Evolutionary conservation across 1,284 basidiomycete genomes (phyloP).

Genomic region (Ceratobasidium sp.): DNA sequence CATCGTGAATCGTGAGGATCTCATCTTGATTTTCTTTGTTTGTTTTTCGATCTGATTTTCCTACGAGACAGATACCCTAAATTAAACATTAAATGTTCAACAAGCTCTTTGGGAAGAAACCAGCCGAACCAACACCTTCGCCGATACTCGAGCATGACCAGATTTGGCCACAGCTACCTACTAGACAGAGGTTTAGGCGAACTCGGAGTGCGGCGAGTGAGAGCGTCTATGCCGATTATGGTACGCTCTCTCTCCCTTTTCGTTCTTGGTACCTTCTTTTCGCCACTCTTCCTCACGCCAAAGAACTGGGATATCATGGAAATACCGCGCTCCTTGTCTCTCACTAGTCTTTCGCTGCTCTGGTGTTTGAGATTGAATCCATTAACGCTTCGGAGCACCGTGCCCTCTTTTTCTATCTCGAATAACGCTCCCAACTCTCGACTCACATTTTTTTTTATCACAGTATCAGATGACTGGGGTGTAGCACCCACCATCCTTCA

Average conservation of each 20-base stretch:
- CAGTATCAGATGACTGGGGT: conserved; percentile 36
- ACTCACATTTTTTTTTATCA: background rate
- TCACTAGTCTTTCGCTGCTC: too few species aligned
- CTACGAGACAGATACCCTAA: background rate
- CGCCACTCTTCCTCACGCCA: too few species aligned
- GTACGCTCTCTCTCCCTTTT: background rate
- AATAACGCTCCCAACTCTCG: too few species aligned
- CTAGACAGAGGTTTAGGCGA: conserved; percentile 17
- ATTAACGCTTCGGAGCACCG: too few species aligned
- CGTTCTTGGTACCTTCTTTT: too few species aligned
- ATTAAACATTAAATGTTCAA: conserved; percentile 16
- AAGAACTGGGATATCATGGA: too few species aligned
- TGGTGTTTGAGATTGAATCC: too few species aligned
- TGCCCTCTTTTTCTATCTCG: too few species aligned
- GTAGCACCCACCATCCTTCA: conserved; percentile 29
- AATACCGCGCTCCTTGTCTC: too few species aligned
- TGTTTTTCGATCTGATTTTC: conserved; percentile 14
- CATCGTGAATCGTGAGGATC: background rate
- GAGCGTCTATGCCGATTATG: conserved; percentile 36
- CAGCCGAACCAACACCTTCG: background rate
- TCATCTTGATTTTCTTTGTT: background rate
- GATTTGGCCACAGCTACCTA: background rate
- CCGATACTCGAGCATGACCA: conserved; percentile 10
- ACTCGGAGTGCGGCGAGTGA: conserved; percentile 30
- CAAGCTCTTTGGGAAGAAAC: conserved; percentile 13